A percentile compares a stretch with the other conserved stretches of the same genome.
phyloP scores from a whole-genome alignment of 352 stramenopile species.

The Blastocystis sp. region DNA sequence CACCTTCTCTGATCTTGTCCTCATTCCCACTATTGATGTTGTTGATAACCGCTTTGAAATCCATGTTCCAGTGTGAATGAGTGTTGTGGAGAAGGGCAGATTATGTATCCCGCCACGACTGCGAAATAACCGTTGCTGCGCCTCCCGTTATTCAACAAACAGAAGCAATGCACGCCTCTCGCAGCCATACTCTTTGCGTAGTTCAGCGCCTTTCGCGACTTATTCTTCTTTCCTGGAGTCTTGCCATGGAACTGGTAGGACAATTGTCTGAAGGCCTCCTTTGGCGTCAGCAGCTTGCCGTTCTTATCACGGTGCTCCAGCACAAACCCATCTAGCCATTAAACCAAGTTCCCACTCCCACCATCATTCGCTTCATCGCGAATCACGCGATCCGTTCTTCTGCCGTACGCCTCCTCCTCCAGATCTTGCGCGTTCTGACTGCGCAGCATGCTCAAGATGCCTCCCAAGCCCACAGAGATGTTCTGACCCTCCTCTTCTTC shows the following conservation, averaged over 20 bases:
- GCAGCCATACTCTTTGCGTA: conserved; percentile 41
- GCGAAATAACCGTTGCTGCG: not conserved
- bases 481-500: not conserved
- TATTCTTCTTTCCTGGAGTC: conserved; percentile 62
- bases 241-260: conserved; percentile 67
- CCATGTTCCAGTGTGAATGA: conserved; percentile 18
- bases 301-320: conserved; percentile 62
- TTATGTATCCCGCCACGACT: not conserved
- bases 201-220: conserved; percentile 46
- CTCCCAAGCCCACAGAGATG: conserved; percentile 7
- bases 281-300: conserved; percentile 39
- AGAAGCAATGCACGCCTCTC: conserved; percentile 60
- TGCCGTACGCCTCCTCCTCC: conserved; percentile 56
- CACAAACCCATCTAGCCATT: conserved; percentile 55
- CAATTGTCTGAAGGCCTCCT: conserved; percentile 62
- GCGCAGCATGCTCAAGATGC: conserved; percentile 7
- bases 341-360: not conserved
- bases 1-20: conserved; percentile 38
- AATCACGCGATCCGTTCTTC: conserved; percentile 37
- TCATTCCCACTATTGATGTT: conserved; percentile 53
- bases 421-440: conserved; percentile 33
- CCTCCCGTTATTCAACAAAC: conserved; percentile 54
- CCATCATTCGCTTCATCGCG: conserved; percentile 2
- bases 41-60: conserved; percentile 63
- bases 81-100: not conserved